Evolutionary conservation across 192 early-diverging fungal genomes (phyloP).

Genomic region (Entomortierella chlamydospora): DNA sequence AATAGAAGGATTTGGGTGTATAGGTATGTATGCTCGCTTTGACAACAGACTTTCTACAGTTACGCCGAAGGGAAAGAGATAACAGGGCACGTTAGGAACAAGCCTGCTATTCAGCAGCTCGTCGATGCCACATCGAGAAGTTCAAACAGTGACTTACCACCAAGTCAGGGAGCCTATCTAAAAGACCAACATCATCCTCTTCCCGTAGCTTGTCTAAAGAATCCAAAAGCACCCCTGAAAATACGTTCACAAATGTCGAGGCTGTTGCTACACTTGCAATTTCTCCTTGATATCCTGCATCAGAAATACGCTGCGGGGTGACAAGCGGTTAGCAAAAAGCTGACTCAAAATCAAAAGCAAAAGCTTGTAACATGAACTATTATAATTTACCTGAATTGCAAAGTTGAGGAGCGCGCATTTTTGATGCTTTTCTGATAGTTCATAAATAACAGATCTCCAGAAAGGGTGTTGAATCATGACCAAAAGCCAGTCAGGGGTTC

Average conservation of each 20-base stretch:
- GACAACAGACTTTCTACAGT: conserved; percentile 62
- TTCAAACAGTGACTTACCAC: conserved; percentile 49
- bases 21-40: conserved; percentile 67
- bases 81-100: background rate
- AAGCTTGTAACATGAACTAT: background rate
- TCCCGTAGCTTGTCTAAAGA: conserved; percentile 69
- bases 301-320: conserved; percentile 64
- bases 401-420: conserved; percentile 71
- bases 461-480: conserved; percentile 68
- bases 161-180: conserved; percentile 67
- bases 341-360: no score
- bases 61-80: background rate
- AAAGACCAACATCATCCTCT: conserved; percentile 68
- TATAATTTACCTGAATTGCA: conserved; percentile 64
- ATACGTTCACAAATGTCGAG: conserved; percentile 73
- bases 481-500: conserved; percentile 65
- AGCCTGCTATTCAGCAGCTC: background rate
- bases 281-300: conserved; percentile 73
- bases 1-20: conserved; percentile 61
- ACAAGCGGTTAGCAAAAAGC: no score
- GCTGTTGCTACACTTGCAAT: conserved; percentile 74
- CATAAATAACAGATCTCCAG: conserved; percentile 77
- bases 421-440: conserved; percentile 71
- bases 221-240: conserved; percentile 70
- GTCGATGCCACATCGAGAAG: background rate